Evolutionary conservation across 1,284 basidiomycete genomes (phyloP), one percentile per base, ranked within the genome.

Genomic region (Sutorius eximius): DNA sequence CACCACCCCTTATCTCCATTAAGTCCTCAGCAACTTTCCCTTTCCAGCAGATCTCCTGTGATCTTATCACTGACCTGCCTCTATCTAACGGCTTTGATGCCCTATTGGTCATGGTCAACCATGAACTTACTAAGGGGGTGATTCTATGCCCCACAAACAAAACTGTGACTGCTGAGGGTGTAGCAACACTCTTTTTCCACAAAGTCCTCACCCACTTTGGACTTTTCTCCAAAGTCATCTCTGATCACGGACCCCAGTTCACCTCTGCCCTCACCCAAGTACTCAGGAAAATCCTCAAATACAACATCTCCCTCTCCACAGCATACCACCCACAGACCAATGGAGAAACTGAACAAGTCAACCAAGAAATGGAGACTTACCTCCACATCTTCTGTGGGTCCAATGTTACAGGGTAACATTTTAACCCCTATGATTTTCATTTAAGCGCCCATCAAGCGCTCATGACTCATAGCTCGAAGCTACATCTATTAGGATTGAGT

Each of bases 71-170:
- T 0, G 52, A 61, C 4, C 57, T 68, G 0, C 57, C 59, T 0
- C 12, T 29, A 0, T 53, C 41, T 0, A 0, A 1, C 0, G 4
- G 40, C 8, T 60, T 49, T 30, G 54, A 69, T 51, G 46, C 53
- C 2, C 51, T 69, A 5, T n/a, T 69, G 36, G 66, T 69, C 5
- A 16, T 67, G 30, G 61, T 69, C n/a, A n/a, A n/a, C n/a, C n/a
- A n/a, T n/a, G n/a, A n/a, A n/a, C n/a, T n/a, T n/a, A n/a, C n/a
- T n/a, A 62, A 56, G 47, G 48, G 52, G 51, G 48, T 52, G 32
- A 52, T 57, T 36, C 37, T 59, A 0, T 30, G 53, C 2, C 64
- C 69, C 0, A 61, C 63, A 5, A 45, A 46, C 2, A 67, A 65
- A 18, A 54, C 49, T 0, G 46, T 60, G 5, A 56, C 51, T 6